Evolutionary conservation across 2,329 filamentous ascomycete genomes (phyloP).

Genomic region (Chaetomium olivaceum): DNA sequence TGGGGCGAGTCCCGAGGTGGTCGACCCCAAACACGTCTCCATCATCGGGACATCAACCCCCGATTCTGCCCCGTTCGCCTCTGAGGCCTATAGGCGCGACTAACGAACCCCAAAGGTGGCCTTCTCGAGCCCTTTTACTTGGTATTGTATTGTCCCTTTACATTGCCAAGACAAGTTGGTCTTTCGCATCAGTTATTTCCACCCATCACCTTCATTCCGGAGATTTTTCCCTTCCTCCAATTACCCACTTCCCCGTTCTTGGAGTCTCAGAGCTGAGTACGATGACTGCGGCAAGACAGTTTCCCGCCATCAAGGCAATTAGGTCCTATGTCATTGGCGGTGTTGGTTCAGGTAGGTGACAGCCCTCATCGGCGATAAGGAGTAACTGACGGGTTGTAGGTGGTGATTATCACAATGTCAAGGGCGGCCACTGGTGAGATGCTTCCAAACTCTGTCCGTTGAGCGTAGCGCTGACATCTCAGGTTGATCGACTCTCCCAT

Average conservation of each 20-base stretch:
- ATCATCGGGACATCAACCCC: constrained; percentile 32
- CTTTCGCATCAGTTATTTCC: neutral
- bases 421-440: constrained; percentile 65
- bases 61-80: constrained; percentile 21
- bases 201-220: neutral
- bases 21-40: constrained; percentile 10
- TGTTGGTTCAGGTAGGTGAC: constrained; percentile 51
- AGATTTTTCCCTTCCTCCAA: neutral
- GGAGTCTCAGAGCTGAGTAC: neutral
- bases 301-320: constrained; percentile 75
- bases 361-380: neutral
- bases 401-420: constrained; percentile 91
- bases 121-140: neutral
- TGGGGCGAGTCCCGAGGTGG: neutral
- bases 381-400: constrained; percentile 47
- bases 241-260: neutral
- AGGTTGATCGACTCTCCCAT: constrained; percentile 93
- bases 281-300: constrained; percentile 56
- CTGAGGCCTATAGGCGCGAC: constrained; percentile 16
- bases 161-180: neutral
- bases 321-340: constrained; percentile 72
- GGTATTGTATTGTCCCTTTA: neutral
- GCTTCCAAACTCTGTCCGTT: too few species aligned
- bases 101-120: neutral
- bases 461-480: constrained; percentile 43